Percentiles rank a stretch among this genome's conserved stretches.
Evolutionary conservation across 306 rosid genomes (phyloP).

Genomic region (Macrotyloma uniflorum): DNA sequence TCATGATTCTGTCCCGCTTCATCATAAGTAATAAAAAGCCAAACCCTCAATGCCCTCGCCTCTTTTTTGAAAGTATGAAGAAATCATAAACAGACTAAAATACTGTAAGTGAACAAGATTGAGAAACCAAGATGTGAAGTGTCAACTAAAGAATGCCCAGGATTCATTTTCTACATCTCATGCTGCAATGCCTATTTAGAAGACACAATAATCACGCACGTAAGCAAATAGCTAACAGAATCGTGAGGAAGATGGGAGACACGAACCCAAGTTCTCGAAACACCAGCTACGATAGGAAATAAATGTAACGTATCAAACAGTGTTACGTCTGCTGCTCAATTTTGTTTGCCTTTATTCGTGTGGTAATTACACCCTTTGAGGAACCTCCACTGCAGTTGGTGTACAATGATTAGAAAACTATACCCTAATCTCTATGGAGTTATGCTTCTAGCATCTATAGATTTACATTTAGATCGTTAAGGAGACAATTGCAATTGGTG

Average conservation of each 20-base stretch:
- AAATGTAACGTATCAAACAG: not conserved
- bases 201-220: not conserved
- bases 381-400: too few species aligned
- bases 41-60: not conserved
- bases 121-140: not conserved
- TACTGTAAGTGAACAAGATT: not conserved
- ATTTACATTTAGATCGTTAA: not conserved
- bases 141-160: not conserved
- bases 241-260: too few species aligned
- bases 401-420: too few species aligned
- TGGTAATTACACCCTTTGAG: not conserved
- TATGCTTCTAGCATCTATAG: not conserved
- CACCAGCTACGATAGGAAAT: not conserved
- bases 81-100: not conserved
- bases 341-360: not conserved
- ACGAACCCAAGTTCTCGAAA: not conserved
- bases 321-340: too few species aligned
- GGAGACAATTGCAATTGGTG: not conserved
- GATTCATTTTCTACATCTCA: not conserved
- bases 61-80: not conserved
- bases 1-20: not conserved
- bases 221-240: too few species aligned
- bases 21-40: not conserved
- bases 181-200: not conserved
- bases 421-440: not conserved